Percentiles rank a stretch among this genome's conserved stretches.
Evolutionary conservation across 108 stramenopile genomes (phyloP).

Genomic region (Skeletonema tropicum): DNA sequence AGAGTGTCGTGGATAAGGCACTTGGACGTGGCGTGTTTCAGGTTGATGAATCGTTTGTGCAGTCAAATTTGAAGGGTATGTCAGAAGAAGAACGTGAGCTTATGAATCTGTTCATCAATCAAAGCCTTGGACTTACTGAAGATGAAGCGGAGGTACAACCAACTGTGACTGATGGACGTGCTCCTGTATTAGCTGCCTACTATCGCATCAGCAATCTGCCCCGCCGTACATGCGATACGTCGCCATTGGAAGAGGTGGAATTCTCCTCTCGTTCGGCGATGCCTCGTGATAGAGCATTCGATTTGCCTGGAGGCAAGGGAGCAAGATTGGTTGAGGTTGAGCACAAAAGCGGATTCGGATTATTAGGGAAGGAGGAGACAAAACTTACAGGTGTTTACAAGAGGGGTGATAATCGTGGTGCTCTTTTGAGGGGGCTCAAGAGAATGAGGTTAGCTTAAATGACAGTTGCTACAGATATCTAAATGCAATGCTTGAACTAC

Average conservation of each 20-base stretch:
- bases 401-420: slow-evolving; percentile 79
- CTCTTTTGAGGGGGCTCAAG: slow-evolving; percentile 63
- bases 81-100: slow-evolving; percentile 70
- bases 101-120: slow-evolving; percentile 78
- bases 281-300: slow-evolving; percentile 60
- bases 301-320: slow-evolving; percentile 69
- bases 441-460: slow-evolving; percentile 68
- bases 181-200: slow-evolving; percentile 59
- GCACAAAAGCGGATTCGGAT: slow-evolving; percentile 20
- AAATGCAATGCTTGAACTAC: no score
- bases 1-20: slow-evolving; percentile 34
- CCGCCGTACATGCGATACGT: slow-evolving; percentile 53
- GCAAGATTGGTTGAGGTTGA: slow-evolving; percentile 67
- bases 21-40: slow-evolving; percentile 59
- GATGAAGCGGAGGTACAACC: slow-evolving; percentile 19
- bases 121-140: slow-evolving; percentile 41
- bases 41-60: slow-evolving; percentile 86
- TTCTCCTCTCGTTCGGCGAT: slow-evolving; percentile 38
- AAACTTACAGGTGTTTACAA: slow-evolving; percentile 86
- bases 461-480: background rate
- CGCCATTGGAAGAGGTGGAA: slow-evolving; percentile 57
- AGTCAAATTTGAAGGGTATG: slow-evolving; percentile 61
- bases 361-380: slow-evolving; percentile 52
- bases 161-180: slow-evolving; percentile 30
- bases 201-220: slow-evolving; percentile 68